phyloP scores from a whole-genome alignment of 225 moss, liverwort and hornwort genomes.

The Straminergon stramineum region DNA sequence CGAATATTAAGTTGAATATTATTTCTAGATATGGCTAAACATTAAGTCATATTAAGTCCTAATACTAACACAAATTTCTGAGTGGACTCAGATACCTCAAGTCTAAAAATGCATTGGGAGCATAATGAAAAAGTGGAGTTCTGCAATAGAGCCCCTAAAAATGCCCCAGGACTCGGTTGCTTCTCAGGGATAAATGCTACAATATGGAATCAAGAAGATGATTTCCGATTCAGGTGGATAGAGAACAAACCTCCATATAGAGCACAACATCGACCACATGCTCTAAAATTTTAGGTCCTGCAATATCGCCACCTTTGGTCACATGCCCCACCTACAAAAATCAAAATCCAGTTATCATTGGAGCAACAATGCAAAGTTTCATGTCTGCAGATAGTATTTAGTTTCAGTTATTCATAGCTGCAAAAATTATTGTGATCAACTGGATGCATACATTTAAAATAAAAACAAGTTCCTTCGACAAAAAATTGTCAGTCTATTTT shows the following conservation, averaged over 20 bases:
- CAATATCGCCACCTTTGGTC: slow-evolving; percentile 97
- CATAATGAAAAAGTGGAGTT: not conserved
- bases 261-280: slow-evolving; percentile 98
- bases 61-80: not conserved
- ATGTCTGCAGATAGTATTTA: not conserved
- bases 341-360: not conserved
- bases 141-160: not conserved
- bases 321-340: slow-evolving; percentile 88
- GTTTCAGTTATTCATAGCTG: not conserved
- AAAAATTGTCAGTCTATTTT: not conserved
- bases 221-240: not conserved
- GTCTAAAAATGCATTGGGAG: not conserved
- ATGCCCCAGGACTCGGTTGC: not conserved
- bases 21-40: not conserved
- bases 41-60: not conserved
- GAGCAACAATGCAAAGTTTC: not conserved
- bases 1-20: too few relatives aligned
- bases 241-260: slow-evolving; percentile 79
- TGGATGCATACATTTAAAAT: not conserved
- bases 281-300: slow-evolving; percentile 92
- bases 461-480: not conserved
- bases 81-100: not conserved
- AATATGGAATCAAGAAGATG: not conserved
- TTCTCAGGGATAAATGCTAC: not conserved
- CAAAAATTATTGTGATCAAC: not conserved